Conservation (phyloP, 176 grass and related monocot species). For the Paspalum vaginatum region DNA sequence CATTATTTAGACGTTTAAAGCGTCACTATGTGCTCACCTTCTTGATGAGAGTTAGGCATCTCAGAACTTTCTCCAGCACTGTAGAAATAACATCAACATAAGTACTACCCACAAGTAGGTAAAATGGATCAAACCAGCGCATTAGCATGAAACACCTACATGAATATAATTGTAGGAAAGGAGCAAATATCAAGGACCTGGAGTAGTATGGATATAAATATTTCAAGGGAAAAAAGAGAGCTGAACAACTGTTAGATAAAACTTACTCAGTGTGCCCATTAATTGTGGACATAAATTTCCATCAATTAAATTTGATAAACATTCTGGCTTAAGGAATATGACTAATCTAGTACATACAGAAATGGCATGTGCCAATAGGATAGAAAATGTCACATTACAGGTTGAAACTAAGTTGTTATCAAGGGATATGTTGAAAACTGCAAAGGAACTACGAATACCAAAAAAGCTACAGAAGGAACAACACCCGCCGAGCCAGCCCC, state of each 20-base stretch:
- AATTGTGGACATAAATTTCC: not conserved
- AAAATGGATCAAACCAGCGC: not conserved
- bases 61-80: not conserved
- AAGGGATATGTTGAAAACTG: not conserved
- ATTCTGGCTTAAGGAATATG: not conserved
- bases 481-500: not conserved
- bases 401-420: not conserved
- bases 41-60: not conserved
- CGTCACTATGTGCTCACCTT: not conserved
- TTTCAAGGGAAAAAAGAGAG: not conserved
- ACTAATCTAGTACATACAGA: not conserved
- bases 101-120: not conserved
- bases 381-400: not conserved
- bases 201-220: not conserved
- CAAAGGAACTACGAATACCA: not conserved
- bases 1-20: not conserved
- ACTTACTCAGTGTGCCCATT: not conserved
- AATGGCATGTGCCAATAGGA: not conserved
- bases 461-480: constrained; percentile 12
- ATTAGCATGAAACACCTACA: not conserved
- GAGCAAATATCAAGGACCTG: not conserved
- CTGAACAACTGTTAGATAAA: not conserved
- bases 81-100: not conserved
- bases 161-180: not conserved
- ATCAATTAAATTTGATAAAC: not conserved